Conservation (phyloP, 2,329 filamentous ascomycete species). For the Knoxdaviesia proteae region DNA sequence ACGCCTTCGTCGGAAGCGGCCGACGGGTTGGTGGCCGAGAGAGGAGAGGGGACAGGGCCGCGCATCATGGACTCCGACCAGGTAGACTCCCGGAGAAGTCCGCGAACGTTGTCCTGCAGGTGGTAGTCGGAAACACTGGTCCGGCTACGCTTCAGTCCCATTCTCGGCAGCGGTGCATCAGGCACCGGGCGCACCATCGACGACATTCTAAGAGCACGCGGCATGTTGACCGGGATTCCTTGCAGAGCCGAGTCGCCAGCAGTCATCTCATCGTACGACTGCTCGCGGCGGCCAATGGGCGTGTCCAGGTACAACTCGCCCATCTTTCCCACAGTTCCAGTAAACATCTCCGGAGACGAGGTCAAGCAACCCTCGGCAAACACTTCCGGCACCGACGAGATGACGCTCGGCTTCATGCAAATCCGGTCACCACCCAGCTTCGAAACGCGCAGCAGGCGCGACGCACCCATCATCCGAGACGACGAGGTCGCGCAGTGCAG, state of each 20-base stretch:
- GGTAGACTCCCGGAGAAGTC: too few species aligned
- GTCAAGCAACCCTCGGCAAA: slow-evolving; percentile 28
- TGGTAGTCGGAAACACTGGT: too few species aligned
- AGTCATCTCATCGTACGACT: slow-evolving; percentile 21
- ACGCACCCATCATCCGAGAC: slow-evolving; percentile 30
- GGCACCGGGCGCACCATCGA: slow-evolving; percentile 17
- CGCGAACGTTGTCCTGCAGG: too few species aligned
- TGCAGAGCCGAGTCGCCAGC: neutral
- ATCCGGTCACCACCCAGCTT: slow-evolving; percentile 37
- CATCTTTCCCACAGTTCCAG: slow-evolving; percentile 29
- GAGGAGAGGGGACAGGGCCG: slow-evolving; percentile 10
- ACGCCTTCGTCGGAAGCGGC: neutral
- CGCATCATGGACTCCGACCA: too few species aligned
- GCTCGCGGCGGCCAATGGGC: slow-evolving; percentile 21
- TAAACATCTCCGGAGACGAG: slow-evolving; percentile 36
- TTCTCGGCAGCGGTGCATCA: too few species aligned
- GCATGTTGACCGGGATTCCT: slow-evolving; percentile 28
- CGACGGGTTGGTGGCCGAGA: neutral
- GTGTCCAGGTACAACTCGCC: slow-evolving; percentile 27
- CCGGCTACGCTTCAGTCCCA: too few species aligned
- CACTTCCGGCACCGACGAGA: slow-evolving; percentile 36
- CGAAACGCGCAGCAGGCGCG: slow-evolving; percentile 36
- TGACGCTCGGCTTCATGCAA: slow-evolving; percentile 28
- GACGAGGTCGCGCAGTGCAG: slow-evolving; percentile 37
- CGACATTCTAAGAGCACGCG: slow-evolving; percentile 35